These are phyloP conservation scores for Cladosporium velox DNA, from an alignment of 2,329 filamentous ascomycete species.

Conservation along the genomic window DNA sequence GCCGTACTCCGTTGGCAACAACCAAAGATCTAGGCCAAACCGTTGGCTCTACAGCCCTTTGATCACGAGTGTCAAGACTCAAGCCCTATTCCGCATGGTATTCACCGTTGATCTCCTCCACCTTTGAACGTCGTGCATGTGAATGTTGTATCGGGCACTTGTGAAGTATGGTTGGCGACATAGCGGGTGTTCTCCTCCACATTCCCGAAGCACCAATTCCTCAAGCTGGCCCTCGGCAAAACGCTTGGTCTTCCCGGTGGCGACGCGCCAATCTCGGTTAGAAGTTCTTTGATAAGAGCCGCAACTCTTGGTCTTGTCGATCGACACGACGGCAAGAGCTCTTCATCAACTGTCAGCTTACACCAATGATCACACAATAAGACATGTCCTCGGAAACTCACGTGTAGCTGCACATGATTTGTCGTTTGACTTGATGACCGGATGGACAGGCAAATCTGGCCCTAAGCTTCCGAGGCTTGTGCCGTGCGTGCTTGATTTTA, in stretches of 20 bases:
- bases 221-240: conserved; percentile 5
- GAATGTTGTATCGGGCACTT: neutral
- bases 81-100: neutral
- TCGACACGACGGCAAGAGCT: neutral
- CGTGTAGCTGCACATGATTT: neutral
- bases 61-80: neutral
- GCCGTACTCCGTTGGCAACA: neutral
- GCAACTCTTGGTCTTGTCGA: neutral
- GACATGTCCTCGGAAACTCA: neutral
- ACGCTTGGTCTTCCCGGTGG: neutral
- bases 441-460: neutral
- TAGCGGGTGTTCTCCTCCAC: neutral
- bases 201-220: neutral
- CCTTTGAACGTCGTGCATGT: neutral
- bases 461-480: neutral
- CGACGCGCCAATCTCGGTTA: conserved; percentile 6
- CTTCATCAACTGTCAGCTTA: neutral
- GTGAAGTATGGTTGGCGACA: neutral
- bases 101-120: neutral
- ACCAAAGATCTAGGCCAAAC: neutral
- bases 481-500: neutral
- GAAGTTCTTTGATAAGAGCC: neutral
- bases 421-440: neutral
- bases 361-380: neutral
- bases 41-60: neutral